Evolutionary conservation across 2,329 filamentous ascomycete species (phyloP).

Genomic region (Ophiosphaerella narmari): DNA sequence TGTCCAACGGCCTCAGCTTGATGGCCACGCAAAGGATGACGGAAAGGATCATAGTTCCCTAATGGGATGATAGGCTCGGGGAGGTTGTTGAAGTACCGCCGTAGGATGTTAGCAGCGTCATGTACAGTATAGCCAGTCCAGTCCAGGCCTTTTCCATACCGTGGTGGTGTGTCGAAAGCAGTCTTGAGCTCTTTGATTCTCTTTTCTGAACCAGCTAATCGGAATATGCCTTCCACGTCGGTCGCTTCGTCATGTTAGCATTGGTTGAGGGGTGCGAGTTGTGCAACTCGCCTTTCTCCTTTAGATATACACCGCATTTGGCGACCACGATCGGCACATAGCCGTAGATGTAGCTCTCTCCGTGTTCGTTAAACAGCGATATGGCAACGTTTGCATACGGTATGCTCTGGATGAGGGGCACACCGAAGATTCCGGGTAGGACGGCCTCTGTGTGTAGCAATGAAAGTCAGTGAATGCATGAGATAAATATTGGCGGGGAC

Average conservation of each 20-base stretch:
- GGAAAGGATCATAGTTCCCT: constrained; percentile 89
- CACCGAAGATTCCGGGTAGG: constrained; percentile 84
- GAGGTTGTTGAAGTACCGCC: constrained; percentile 92
- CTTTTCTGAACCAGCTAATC: constrained; percentile 93
- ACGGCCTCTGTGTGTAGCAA: constrained; percentile 43
- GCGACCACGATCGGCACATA: constrained; percentile 98
- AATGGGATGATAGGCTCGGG: constrained; percentile 96
- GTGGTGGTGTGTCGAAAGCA: constrained; percentile 83
- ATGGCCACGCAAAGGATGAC: constrained; percentile 75
- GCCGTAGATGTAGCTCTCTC: constrained; percentile 95
- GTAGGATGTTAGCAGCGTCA: constrained; percentile 94
- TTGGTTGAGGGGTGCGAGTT: not conserved
- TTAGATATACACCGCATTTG: constrained; percentile 95
- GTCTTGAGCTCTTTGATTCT: constrained; percentile 95
- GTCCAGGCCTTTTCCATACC: constrained; percentile 94
- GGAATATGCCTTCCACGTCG: constrained; percentile 94
- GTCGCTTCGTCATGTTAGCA: constrained; percentile 67
- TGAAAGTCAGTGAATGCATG: constrained; percentile 28
- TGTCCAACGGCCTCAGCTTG: constrained; percentile 72
- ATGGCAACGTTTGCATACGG: constrained; percentile 98
- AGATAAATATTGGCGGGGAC: constrained; percentile 15
- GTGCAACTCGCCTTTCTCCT: constrained; percentile 80
- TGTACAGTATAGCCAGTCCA: constrained; percentile 99
- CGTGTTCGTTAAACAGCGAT: constrained; percentile 88
- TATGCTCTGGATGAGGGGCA: constrained; percentile 91